These are phyloP conservation scores for Solanum etuberosum DNA, from an alignment of 257 asterid genomes.

Conservation along the genomic window DNA sequence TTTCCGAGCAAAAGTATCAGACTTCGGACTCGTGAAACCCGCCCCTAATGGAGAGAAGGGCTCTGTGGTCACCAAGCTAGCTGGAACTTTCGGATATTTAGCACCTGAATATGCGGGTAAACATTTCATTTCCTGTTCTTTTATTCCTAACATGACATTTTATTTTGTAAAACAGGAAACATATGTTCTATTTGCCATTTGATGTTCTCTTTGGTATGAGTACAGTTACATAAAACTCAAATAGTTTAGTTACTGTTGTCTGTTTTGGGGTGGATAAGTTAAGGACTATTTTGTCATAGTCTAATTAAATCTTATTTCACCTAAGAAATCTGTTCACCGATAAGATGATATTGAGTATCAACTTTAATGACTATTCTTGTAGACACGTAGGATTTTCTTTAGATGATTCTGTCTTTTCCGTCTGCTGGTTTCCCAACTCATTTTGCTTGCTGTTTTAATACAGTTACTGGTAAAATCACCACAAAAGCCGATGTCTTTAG, in stretches of 20 bases:
- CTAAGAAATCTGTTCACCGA: background rate
- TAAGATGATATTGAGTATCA: background rate
- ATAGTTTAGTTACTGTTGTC: background rate
- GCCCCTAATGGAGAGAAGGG: conserved; percentile 71
- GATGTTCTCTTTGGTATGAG: background rate
- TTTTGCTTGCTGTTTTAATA: background rate
- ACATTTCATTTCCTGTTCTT: background rate
- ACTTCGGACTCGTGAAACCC: conserved; percentile 86
- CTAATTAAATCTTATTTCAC: background rate
- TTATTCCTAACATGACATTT: background rate
- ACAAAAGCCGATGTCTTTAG: conserved; percentile 89
- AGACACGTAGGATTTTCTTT: background rate
- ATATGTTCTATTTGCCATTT: background rate
- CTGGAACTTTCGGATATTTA: conserved; percentile 85
- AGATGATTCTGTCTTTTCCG: background rate
- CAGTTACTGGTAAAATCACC: conserved; percentile 88
- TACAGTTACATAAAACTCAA: background rate
- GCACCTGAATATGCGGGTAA: conserved; percentile 95
- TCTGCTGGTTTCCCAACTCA: background rate
- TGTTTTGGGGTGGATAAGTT: background rate
- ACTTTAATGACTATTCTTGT: background rate
- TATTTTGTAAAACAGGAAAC: background rate
- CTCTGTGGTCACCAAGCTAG: conserved; percentile 72
- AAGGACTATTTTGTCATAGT: background rate
- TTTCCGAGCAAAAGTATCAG: conserved; percentile 76